Conservation (phyloP, 495 filamentous ascomycete species). For the Lentithecium fluviatile region DNA sequence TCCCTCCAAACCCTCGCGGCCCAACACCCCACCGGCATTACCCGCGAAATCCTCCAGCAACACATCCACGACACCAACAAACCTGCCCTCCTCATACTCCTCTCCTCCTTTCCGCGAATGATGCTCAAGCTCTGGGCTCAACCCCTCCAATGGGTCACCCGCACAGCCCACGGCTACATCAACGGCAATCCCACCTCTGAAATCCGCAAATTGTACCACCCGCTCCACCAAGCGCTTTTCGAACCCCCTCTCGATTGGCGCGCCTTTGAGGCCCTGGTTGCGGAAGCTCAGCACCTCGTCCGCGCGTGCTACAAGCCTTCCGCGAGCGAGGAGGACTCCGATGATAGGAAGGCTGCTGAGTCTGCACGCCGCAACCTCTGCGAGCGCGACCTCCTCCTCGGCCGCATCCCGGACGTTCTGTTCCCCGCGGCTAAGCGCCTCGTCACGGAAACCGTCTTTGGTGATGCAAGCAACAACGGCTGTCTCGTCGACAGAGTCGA, state of each 20-base stretch:
- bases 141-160: constrained; percentile 41
- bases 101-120: constrained; percentile 70
- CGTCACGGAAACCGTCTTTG: constrained; percentile 20
- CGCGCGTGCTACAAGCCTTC: constrained; percentile 37
- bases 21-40: constrained; percentile 47
- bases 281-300: constrained; percentile 47
- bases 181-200: constrained; percentile 16
- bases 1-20: constrained; percentile 50
- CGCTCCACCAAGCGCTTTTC: constrained; percentile 39
- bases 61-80: constrained; percentile 49
- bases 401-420: constrained; percentile 31
- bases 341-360: too few species aligned
- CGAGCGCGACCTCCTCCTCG: constrained; percentile 37
- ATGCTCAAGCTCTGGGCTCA: constrained; percentile 69
- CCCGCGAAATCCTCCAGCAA: constrained; percentile 43
- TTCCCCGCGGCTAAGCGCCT: constrained; percentile 31
- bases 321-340: background rate
- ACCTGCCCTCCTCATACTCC: constrained; percentile 63
- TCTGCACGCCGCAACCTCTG: constrained; percentile 26
- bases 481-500: constrained; percentile 22
- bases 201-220: constrained; percentile 26
- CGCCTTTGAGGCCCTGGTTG: constrained; percentile 49
- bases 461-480: constrained; percentile 1
- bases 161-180: constrained; percentile 21
- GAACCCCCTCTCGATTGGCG: constrained; percentile 54